These are phyloP conservation scores for Penicillium sclerotigenum DNA, from an alignment of 2,329 filamentous ascomycete species.

Conservation along the genomic window DNA sequence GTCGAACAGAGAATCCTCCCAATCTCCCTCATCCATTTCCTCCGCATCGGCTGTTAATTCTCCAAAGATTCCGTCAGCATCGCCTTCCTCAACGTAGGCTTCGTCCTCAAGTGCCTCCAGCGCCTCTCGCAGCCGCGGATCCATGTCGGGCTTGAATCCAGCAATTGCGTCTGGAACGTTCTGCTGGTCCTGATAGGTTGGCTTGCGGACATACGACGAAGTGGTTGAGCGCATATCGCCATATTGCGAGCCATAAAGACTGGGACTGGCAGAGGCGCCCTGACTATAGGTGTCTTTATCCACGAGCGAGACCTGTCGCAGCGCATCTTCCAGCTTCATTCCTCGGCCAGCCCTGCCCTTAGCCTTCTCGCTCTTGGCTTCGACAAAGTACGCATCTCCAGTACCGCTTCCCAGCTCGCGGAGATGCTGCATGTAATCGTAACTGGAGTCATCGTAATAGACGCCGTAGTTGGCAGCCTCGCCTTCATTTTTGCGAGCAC, in stretches of 20 bases:
- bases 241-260: slow-evolving; percentile 46
- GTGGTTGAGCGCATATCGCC: slow-evolving; percentile 44
- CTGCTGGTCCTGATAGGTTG: slow-evolving; percentile 89
- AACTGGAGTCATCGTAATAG: slow-evolving; percentile 90
- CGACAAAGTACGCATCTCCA: slow-evolving; percentile 78
- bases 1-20: slow-evolving; percentile 60
- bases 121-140: slow-evolving; percentile 83
- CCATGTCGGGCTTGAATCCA: slow-evolving; percentile 97
- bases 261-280: slow-evolving; percentile 25
- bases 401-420: slow-evolving; percentile 71
- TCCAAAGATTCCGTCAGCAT: slow-evolving; percentile 81
- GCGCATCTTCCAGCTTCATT: slow-evolving; percentile 79
- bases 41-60: slow-evolving; percentile 62
- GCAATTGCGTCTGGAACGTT: slow-evolving; percentile 85
- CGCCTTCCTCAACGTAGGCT: slow-evolving; percentile 74
- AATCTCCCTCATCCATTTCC: slow-evolving; percentile 77
- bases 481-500: slow-evolving; percentile 78
- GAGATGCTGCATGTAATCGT: slow-evolving; percentile 99
- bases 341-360: slow-evolving; percentile 65
- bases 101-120: slow-evolving; percentile 94
- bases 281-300: slow-evolving; percentile 27
- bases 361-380: slow-evolving; percentile 59
- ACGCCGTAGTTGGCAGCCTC: slow-evolving; percentile 92
- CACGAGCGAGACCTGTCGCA: slow-evolving; percentile 57
- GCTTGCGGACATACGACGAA: slow-evolving; percentile 71